Conservation (phyloP, 2,329 filamentous ascomycete species). For the Fonsecaea erecta region DNA sequence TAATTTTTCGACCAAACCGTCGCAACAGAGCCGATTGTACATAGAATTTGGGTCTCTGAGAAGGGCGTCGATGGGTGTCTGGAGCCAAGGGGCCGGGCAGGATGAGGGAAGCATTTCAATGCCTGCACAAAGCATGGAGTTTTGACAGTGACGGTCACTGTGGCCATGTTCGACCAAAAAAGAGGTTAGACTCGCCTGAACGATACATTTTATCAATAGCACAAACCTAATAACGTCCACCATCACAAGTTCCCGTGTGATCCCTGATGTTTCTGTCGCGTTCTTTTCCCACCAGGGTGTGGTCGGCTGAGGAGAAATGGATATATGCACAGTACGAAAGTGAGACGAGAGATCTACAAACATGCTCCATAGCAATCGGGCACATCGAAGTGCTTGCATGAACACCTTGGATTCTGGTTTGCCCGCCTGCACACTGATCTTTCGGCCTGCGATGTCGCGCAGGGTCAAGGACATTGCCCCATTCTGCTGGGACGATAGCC, state of each 20-base stretch:
- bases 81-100: constrained; percentile 1
- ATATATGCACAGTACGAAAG: constrained; percentile 9
- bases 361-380: constrained; percentile 1
- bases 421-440: background rate
- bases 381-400: constrained; percentile 1
- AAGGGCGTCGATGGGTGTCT: constrained; percentile 7
- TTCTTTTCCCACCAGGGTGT: background rate
- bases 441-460: background rate
- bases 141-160: constrained; percentile 8
- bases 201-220: constrained; percentile 12
- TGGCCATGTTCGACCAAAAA: background rate
- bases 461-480: background rate
- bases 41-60: constrained; percentile 22
- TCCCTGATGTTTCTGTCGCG: background rate
- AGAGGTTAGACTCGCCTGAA: background rate
- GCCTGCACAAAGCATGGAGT: constrained; percentile 7
- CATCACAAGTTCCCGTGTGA: background rate
- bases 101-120: background rate
- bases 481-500: background rate
- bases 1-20: constrained; percentile 19
- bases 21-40: constrained; percentile 26
- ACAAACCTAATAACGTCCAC: constrained; percentile 11
- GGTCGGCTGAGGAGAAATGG: background rate
- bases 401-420: background rate
- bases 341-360: constrained; percentile 13